Evolutionary conservation across 495 filamentous ascomycete genomes (phyloP).

Genomic region (Clohesyomyces aquaticus): DNA sequence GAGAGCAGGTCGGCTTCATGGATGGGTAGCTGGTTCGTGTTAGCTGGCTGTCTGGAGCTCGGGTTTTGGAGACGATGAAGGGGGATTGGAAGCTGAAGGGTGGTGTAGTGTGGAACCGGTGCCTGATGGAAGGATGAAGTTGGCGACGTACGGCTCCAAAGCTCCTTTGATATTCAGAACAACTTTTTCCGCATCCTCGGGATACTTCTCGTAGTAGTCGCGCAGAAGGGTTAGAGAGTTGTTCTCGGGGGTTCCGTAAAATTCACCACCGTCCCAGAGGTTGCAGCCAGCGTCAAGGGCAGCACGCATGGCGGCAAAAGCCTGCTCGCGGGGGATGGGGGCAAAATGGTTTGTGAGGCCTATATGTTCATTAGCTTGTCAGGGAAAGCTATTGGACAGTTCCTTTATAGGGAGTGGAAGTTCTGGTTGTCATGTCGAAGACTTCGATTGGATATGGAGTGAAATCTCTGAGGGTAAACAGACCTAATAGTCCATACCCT

Average conservation of each 20-base stretch:
- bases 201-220: conserved; percentile 64
- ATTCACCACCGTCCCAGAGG: conserved; percentile 44
- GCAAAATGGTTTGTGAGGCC: not conserved
- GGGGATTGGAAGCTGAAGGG: not conserved
- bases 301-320: conserved; percentile 19
- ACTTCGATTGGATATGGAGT: no score
- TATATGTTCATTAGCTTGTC: not conserved
- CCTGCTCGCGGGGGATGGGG: conserved; percentile 4
- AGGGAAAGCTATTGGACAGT: no score
- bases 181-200: conserved; percentile 63
- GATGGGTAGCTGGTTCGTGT: not conserved
- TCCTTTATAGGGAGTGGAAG: no score
- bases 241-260: conserved; percentile 46
- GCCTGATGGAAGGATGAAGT: no score
- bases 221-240: conserved; percentile 59
- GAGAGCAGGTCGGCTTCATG: conserved; percentile 4
- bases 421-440: no score
- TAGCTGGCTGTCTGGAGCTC: no score
- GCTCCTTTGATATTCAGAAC: conserved; percentile 66
- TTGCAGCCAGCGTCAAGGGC: conserved; percentile 44
- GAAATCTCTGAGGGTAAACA: no score
- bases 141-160: not conserved
- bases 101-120: not conserved
- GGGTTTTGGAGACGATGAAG: not conserved
- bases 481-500: no score